phyloP scores from a whole-genome alignment of 768 basidiomycete genomes.

The Suillus variegatus region DNA sequence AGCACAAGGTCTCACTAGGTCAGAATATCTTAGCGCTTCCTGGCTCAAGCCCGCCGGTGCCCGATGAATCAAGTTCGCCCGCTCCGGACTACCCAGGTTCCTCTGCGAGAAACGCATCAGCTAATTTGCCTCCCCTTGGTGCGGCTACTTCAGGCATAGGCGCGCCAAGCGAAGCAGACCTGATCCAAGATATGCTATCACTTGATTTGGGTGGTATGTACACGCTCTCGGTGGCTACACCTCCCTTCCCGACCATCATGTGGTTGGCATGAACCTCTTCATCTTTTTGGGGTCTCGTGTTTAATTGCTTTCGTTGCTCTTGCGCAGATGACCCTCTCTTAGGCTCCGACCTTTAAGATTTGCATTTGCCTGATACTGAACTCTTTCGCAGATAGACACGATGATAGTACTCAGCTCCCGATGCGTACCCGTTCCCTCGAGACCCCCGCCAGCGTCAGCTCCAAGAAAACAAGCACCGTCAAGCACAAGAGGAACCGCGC shows the following conservation, averaged over 20 bases:
- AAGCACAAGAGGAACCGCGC: constrained; percentile 42
- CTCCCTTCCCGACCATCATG: neutral
- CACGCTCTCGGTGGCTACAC: neutral
- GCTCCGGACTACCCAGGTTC: neutral
- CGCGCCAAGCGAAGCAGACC: constrained; percentile 12
- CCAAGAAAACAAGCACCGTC: constrained; percentile 10
- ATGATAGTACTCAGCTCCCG: constrained; percentile 11
- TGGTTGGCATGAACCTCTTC: constrained; percentile 4
- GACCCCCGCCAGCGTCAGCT: constrained; percentile 7
- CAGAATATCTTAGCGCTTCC: neutral
- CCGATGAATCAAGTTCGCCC: neutral
- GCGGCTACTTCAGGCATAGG: neutral
- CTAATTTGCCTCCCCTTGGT: too few relatives aligned
- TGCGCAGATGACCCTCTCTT: constrained; percentile 14
- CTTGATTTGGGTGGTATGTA: constrained; percentile 32
- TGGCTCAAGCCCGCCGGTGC: neutral
- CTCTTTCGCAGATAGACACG: constrained; percentile 5
- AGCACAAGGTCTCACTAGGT: neutral
- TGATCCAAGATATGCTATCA: constrained; percentile 23
- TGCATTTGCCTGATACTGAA: neutral
- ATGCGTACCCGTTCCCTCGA: constrained; percentile 26
- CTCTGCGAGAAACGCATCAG: neutral
- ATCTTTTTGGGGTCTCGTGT: neutral
- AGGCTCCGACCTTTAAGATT: neutral
- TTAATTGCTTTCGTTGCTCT: constrained; percentile 6